Conservation (phyloP, 352 stramenopile genomes). For the Pythium periplocum region DNA sequence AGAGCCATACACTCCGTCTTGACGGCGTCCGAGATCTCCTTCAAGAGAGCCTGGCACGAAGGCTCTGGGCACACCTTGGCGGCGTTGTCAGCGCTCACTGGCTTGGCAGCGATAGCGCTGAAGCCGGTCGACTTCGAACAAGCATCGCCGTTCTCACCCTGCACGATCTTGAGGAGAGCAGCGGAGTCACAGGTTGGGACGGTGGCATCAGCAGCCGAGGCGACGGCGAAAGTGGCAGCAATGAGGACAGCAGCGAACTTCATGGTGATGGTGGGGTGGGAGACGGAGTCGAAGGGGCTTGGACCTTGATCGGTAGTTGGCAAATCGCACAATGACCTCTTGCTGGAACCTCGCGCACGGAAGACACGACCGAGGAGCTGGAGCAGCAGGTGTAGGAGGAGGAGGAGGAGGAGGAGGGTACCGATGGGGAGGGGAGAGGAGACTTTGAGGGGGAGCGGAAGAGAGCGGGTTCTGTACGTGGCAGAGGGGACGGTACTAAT, state of each 20-base stretch:
- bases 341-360: too few relatives aligned
- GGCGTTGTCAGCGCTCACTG: constrained; percentile 7
- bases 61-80: constrained; percentile 20
- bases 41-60: constrained; percentile 18
- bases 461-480: too few relatives aligned
- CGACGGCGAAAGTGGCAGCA: constrained; percentile 10
- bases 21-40: constrained; percentile 5
- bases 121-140: constrained; percentile 5
- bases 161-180: not conserved
- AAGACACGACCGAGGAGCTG: too few relatives aligned
- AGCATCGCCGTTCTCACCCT: not conserved
- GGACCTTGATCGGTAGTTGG: not conserved
- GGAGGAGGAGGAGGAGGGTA: too few relatives aligned
- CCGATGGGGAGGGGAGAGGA: too few relatives aligned
- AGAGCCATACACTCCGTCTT: constrained; percentile 9
- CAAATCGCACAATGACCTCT: not conserved
- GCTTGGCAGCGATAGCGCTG: constrained; percentile 1
- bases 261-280: constrained; percentile 5
- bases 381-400: not conserved
- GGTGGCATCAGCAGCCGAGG: constrained; percentile 5
- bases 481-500: too few relatives aligned
- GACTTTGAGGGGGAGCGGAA: too few relatives aligned
- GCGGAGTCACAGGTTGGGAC: constrained; percentile 3
- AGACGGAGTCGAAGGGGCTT: not conserved
- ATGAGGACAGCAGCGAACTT: constrained; percentile 14